Percentiles rank a stretch among this genome's conserved stretches.
These are phyloP conservation scores for Aspergillus phoenicis DNA, from an alignment of 2,329 filamentous ascomycete genomes.

Conservation along the genomic window DNA sequence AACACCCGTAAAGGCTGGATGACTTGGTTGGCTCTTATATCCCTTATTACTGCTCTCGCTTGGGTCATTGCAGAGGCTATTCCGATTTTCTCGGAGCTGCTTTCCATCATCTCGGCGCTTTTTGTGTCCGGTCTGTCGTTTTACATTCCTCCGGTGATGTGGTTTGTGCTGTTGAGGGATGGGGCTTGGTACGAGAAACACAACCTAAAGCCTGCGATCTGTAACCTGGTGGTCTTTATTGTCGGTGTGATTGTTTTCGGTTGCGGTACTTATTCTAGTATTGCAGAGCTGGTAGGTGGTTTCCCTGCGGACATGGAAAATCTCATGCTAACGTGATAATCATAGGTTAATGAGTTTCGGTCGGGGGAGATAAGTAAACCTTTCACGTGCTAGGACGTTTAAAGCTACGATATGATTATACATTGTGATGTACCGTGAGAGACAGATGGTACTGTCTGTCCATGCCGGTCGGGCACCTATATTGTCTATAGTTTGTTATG, in stretches of 20 bases:
- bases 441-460: no score
- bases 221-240: constrained; percentile 20
- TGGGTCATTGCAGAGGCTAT: constrained; percentile 27
- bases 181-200: constrained; percentile 34
- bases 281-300: constrained; percentile 20
- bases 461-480: no score
- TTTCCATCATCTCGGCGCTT: constrained; percentile 56
- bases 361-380: constrained; percentile 6
- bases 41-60: constrained; percentile 18
- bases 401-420: no score
- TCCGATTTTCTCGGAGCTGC: constrained; percentile 24
- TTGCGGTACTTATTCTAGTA: constrained; percentile 22
- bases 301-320: no score
- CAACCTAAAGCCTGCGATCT: constrained; percentile 35
- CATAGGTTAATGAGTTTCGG: constrained; percentile 3
- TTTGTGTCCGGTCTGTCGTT: constrained; percentile 90
- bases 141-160: constrained; percentile 57
- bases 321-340: not conserved
- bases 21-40: constrained; percentile 21
- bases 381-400: constrained; percentile 3
- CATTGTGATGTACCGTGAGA: no score
- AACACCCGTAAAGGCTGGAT: constrained; percentile 23
- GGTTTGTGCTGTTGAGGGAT: constrained; percentile 28
- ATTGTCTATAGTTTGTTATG: no score
- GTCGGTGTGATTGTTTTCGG: constrained; percentile 22